Evolutionary conservation across 768 basidiomycete genomes (phyloP).

Genomic region (Mycena rosella): DNA sequence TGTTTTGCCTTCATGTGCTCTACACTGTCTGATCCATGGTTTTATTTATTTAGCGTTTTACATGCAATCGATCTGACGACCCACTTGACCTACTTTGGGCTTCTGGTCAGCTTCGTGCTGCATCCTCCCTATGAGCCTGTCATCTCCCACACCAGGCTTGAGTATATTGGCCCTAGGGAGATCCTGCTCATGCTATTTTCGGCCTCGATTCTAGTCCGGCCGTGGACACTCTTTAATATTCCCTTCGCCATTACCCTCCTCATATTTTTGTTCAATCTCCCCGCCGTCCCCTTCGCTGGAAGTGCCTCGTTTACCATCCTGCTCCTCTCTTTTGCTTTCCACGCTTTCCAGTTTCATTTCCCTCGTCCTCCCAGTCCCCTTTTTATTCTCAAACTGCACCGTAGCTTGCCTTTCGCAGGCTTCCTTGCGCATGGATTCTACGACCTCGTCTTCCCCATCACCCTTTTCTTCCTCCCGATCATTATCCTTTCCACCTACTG

Average conservation of each 20-base stretch:
- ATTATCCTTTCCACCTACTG: conserved; percentile 58
- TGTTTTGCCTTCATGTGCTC: background rate
- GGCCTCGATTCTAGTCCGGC: conserved; percentile 49
- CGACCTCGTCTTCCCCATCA: conserved; percentile 52
- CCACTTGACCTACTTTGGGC: conserved; percentile 54
- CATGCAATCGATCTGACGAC: conserved; percentile 59
- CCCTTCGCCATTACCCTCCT: conserved; percentile 55
- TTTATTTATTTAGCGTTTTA: conserved; percentile 53
- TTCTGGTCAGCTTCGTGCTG: conserved; percentile 56
- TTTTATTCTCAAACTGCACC: conserved; percentile 54
- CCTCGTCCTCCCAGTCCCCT: conserved; percentile 59
- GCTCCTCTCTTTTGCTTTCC: conserved; percentile 54
- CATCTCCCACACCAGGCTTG: conserved; percentile 37
- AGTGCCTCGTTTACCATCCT: conserved; percentile 56
- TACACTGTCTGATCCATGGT: conserved; percentile 3
- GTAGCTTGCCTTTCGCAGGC: conserved; percentile 58
- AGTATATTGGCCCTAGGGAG: conserved; percentile 50
- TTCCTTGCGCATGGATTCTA: conserved; percentile 56
- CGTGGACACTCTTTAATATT: conserved; percentile 46
- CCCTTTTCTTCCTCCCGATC: conserved; percentile 63
- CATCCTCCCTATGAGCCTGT: conserved; percentile 53
- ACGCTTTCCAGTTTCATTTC: conserved; percentile 61
- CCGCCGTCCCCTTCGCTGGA: conserved; percentile 57
- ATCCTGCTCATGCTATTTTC: conserved; percentile 54
- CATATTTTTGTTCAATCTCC: conserved; percentile 57